A percentile compares a stretch with the other conserved stretches of the same genome.
Evolutionary conservation across 106 monocot species (phyloP).

Genomic region (Dactylorhiza incarnata): DNA sequence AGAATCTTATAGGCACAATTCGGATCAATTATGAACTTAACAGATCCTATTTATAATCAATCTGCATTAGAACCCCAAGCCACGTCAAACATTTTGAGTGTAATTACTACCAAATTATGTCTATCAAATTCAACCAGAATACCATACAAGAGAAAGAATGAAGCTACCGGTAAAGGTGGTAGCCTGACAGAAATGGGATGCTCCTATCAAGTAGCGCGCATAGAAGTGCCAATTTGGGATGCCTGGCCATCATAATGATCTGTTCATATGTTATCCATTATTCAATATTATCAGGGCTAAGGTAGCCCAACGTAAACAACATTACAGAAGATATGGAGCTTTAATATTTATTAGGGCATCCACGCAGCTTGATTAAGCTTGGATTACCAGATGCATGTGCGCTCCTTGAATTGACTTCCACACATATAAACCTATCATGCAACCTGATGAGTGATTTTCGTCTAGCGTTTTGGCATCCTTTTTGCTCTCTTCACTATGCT

Average conservation of each 20-base stretch:
- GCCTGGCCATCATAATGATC: not conserved
- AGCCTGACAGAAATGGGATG: not conserved
- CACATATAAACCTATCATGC: no score
- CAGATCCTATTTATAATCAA: not conserved
- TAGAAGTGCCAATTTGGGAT: not conserved
- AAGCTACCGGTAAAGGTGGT: not conserved
- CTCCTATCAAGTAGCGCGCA: not conserved
- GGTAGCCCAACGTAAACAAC: no score
- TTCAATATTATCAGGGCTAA: no score
- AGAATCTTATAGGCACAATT: not conserved
- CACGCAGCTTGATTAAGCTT: no score
- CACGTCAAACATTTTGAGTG: not conserved
- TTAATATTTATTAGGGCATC: no score
- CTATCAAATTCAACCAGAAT: not conserved
- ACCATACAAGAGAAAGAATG: not conserved
- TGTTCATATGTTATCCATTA: no score
- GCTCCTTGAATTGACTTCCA: no score
- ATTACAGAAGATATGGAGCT: no score
- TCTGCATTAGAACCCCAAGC: not conserved
- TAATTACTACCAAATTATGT: not conserved
- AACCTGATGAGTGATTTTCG: no score
- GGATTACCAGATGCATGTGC: no score
- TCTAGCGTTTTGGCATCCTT: no score
- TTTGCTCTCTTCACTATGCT: no score
- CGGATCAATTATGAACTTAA: not conserved